Conservation (phyloP, 2,329 filamentous ascomycete species). For the Aureobasidium sp. region DNA sequence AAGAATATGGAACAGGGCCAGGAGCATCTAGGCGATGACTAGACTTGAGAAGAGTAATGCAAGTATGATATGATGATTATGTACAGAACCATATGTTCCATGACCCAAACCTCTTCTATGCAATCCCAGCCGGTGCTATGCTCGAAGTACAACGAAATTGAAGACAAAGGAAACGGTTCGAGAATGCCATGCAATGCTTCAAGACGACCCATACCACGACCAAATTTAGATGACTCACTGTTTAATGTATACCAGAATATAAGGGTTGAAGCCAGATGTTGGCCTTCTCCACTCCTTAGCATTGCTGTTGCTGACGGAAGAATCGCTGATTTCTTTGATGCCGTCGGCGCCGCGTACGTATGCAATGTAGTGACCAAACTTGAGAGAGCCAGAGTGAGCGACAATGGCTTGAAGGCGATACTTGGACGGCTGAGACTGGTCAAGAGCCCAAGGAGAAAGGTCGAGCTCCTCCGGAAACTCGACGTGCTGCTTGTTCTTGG, state of each 20-base stretch:
- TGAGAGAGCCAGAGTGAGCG: constrained; percentile 17
- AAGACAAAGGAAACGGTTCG: background rate
- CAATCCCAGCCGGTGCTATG: background rate
- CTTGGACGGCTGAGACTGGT: constrained; percentile 1
- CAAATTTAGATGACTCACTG: background rate
- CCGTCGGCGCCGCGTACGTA: constrained; percentile 22
- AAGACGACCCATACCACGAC: background rate
- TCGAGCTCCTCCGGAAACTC: constrained; percentile 17
- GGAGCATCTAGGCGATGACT: no score
- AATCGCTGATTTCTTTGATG: constrained; percentile 17
- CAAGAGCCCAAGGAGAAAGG: constrained; percentile 7
- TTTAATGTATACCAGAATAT: constrained; percentile 19
- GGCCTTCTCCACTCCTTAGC: constrained; percentile 9
- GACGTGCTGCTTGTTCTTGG: constrained; percentile 16
- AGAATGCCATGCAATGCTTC: background rate
- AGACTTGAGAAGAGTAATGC: background rate
- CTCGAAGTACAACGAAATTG: background rate
- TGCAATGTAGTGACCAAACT: constrained; percentile 21
- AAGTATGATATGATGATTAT: background rate
- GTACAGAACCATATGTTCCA: background rate
- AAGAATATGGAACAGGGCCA: no score
- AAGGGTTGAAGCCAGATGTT: constrained; percentile 17
- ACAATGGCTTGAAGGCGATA: constrained; percentile 21
- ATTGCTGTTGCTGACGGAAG: background rate
- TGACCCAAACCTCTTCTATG: background rate